Base-by-base conservation (phyloP, 208 protist species). In the Trypanosoma cruzi region DNA sequence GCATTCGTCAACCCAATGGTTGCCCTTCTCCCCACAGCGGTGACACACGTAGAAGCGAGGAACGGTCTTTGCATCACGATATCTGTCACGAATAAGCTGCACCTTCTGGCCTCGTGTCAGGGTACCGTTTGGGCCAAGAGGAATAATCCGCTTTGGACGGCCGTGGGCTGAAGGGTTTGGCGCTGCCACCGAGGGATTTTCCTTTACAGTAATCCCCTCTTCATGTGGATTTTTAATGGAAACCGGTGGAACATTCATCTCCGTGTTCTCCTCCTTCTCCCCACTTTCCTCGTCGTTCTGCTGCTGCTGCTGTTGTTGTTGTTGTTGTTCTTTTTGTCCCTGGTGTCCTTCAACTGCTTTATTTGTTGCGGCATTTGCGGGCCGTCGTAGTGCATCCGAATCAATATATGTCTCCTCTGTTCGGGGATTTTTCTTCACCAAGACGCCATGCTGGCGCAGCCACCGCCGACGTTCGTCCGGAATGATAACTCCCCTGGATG, bases 41-140 rank as follows among this genome's bases (percentile, higher is more conserved):
- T 88, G 59, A 69, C 90, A 95, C 7, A 95, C 86, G 68, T 95
- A 93, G 67, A 92, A 95, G 36, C 71, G 76, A 32, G 85, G 82
- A 53, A 93, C 90, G 22, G 79, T 70, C 18, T 14, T 78, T 18
- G 88, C 67, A 8, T 83, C 72, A n/a, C 72, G 75, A 72, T 90
- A 90, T 18, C 73, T 74, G 62, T 93, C 80, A 2, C 80, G 82
- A 52, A 90, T 75, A n/a, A 93, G 79, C 54, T 93, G 87, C 42
- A 93, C 81, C 24, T 75, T 73, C 58, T 93, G 87, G 56, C 71
- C 68, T 29, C 76, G 72, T 3, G 84, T 90, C n/a, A 90, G 69
- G 13, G 80, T 86, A 14, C 87, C 87, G 58, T 93, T 88, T 40
- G 87, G 87, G 4, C 84, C 84, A 34, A 82, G 68, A 11, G 87